Conservation (phyloP, 2,329 filamentous ascomycete genomes). For the Ophiostoma piceae region DNA sequence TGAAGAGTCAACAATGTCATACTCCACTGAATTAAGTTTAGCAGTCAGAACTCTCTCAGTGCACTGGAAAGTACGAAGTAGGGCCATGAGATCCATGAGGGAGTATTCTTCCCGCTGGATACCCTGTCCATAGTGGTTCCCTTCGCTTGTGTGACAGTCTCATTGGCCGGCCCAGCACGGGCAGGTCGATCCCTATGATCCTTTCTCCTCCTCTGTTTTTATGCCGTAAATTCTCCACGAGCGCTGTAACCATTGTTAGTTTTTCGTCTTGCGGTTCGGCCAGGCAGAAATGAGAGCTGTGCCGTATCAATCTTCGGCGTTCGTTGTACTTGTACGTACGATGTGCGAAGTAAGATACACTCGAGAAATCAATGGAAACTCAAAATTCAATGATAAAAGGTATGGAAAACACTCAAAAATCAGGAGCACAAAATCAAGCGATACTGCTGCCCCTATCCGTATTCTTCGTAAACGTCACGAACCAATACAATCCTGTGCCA, state of each 20-base stretch:
- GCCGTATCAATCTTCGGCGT: neutral
- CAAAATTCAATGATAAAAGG: too few relatives aligned
- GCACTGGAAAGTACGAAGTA: neutral
- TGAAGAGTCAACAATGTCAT: neutral
- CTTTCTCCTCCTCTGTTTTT: neutral
- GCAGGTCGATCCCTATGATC: neutral
- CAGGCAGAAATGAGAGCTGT: neutral
- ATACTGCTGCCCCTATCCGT: neutral
- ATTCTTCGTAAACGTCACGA: neutral
- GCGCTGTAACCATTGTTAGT: neutral
- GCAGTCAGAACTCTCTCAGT: neutral
- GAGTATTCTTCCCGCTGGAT: neutral
- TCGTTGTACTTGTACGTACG: neutral
- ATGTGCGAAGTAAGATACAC: neutral
- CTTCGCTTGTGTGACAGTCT: constrained; percentile 14
- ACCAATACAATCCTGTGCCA: neutral
- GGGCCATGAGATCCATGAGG: too few relatives aligned
- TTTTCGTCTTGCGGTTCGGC: neutral
- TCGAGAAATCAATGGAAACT: too few relatives aligned
- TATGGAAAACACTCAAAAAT: too few relatives aligned
- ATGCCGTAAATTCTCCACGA: constrained; percentile 3
- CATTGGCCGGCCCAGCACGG: constrained; percentile 18
- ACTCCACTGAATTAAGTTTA: constrained; percentile 25
- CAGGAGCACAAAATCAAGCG: neutral
- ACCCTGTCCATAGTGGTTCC: neutral